These are phyloP conservation scores for Sisymbrium altissimum DNA, from an alignment of 345 rosid species.

Conservation along the genomic window DNA sequence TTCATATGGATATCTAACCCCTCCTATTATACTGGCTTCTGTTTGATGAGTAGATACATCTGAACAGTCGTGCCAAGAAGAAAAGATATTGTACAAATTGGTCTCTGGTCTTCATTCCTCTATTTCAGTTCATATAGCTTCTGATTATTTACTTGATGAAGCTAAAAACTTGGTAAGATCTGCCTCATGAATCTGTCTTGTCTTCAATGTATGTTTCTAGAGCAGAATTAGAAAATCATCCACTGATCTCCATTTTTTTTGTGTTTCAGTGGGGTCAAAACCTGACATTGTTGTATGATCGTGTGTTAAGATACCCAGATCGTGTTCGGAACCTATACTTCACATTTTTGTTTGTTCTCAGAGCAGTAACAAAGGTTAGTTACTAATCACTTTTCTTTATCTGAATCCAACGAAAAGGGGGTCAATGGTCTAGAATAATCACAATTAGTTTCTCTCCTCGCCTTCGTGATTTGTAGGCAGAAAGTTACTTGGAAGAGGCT, in stretches of 20 bases:
- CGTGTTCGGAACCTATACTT: constrained; percentile 89
- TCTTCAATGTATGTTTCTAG: not conserved
- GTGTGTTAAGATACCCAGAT: constrained; percentile 79
- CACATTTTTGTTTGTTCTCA: constrained; percentile 85
- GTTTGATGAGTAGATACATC: constrained; percentile 55
- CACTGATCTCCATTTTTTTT: not conserved
- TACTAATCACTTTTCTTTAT: not conserved
- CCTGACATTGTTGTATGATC: constrained; percentile 71
- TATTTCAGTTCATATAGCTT: constrained; percentile 82
- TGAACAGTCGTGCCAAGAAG: constrained; percentile 76
- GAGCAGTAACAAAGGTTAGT: constrained; percentile 87
- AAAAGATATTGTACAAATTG: constrained; percentile 78
- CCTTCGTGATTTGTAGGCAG: constrained; percentile 49
- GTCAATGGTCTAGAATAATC: not conserved
- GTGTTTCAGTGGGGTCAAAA: constrained; percentile 92
- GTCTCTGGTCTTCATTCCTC: constrained; percentile 98
- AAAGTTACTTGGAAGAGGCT: constrained; percentile 80
- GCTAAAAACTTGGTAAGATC: constrained; percentile 49
- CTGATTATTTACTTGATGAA: constrained; percentile 90
- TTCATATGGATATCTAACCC: constrained; percentile 9
- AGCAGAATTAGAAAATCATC: not conserved
- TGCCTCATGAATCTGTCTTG: not conserved
- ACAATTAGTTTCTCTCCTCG: not conserved
- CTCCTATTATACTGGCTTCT: not conserved
- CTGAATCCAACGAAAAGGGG: not conserved